These are phyloP conservation scores for Arctium minus DNA, from an alignment of 129 eudicot species.

Conservation along the genomic window DNA sequence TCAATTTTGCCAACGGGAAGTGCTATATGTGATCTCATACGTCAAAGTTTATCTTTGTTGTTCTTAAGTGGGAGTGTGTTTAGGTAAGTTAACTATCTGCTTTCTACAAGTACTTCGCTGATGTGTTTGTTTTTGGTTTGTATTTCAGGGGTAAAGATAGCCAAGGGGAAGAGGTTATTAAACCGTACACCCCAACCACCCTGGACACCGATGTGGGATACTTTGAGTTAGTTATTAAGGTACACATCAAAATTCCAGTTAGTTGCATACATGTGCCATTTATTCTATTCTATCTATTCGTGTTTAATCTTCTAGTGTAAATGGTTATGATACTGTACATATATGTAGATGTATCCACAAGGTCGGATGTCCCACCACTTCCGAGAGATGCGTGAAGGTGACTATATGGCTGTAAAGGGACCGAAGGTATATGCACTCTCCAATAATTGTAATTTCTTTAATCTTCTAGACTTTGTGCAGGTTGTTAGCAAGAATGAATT, in stretches of 20 bases:
- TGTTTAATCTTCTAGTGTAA: neutral
- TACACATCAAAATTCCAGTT: constrained; percentile 6
- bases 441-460: neutral
- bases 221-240: constrained; percentile 97
- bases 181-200: constrained; percentile 93
- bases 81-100: constrained; percentile 2
- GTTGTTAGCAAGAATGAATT: neutral
- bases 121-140: constrained; percentile 14
- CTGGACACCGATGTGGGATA: constrained; percentile 90
- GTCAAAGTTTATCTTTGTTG: neutral
- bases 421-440: constrained; percentile 61
- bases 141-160: constrained; percentile 81
- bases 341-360: constrained; percentile 89
- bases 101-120: neutral
- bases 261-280: neutral
- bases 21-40: neutral
- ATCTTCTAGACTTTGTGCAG: neutral
- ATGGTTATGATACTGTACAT: neutral
- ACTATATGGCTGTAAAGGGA: constrained; percentile 81
- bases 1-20: neutral
- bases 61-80: neutral
- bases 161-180: constrained; percentile 91
- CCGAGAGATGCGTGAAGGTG: constrained; percentile 88
- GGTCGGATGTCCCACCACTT: constrained; percentile 99
- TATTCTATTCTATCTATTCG: neutral